These are phyloP conservation scores for Vigna nakashimae DNA, from an alignment of 306 rosid species.

Conservation along the genomic window DNA sequence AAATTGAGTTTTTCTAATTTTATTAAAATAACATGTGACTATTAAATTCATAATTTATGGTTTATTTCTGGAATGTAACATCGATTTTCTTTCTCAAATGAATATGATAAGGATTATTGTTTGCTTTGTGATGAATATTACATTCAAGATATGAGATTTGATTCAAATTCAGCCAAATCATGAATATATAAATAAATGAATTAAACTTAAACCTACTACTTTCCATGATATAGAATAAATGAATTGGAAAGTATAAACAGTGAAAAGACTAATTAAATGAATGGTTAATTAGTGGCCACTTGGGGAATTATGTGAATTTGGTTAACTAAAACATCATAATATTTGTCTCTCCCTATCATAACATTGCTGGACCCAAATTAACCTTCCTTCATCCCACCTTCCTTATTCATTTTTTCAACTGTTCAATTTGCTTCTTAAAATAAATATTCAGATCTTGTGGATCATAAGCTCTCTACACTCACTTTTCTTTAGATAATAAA, in stretches of 20 bases:
- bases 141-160: too few relatives aligned
- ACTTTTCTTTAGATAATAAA: neutral
- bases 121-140: too few relatives aligned
- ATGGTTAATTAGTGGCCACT: too few relatives aligned
- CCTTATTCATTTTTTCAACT: neutral
- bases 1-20: too few relatives aligned
- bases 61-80: too few relatives aligned
- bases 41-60: too few relatives aligned
- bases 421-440: neutral
- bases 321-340: neutral
- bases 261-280: slow-evolving; percentile 4
- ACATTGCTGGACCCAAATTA: neutral
- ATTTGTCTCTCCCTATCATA: neutral
- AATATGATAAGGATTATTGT: too few relatives aligned
- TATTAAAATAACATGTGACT: too few relatives aligned
- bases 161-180: too few relatives aligned
- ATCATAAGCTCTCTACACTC: neutral
- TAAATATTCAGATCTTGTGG: neutral
- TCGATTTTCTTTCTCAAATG: too few relatives aligned
- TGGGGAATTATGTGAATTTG: neutral
- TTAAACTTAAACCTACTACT: too few relatives aligned
- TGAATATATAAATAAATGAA: too few relatives aligned
- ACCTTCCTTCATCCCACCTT: slow-evolving; percentile 1
- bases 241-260: neutral
- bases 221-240: neutral